These are phyloP conservation scores for Tardiomyces blankii DNA, from an alignment of 1,139 yeast species.

Conservation along the genomic window DNA sequence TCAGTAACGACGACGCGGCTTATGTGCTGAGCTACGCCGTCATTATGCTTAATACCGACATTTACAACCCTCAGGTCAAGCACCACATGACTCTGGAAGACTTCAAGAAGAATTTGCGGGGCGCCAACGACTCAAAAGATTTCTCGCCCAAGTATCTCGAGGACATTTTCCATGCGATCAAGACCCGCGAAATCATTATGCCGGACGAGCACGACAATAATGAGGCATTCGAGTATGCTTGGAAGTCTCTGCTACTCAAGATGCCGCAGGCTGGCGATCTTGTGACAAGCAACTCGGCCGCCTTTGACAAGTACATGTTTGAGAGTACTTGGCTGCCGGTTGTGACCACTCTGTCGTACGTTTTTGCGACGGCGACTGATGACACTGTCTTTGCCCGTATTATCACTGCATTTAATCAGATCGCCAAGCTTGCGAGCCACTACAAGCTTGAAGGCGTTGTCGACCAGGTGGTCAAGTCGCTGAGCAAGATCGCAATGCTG, in stretches of 20 bases:
- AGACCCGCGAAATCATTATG: conserved; percentile 85
- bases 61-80: conserved; percentile 66
- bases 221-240: conserved; percentile 86
- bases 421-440: conserved; percentile 62
- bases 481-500: conserved; percentile 47
- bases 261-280: conserved; percentile 21
- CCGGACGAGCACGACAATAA: conserved; percentile 90
- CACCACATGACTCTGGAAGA: conserved; percentile 82
- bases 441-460: conserved; percentile 47
- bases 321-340: conserved; percentile 49
- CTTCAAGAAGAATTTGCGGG: conserved; percentile 69
- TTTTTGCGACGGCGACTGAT: conserved; percentile 81
- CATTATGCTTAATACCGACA: conserved; percentile 87
- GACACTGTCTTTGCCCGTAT: conserved; percentile 82
- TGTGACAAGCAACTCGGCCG: conserved; percentile 6
- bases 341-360: conserved; percentile 57
- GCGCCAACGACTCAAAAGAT: conserved; percentile 60
- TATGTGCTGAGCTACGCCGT: conserved; percentile 89
- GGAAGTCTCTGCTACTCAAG: conserved; percentile 70
- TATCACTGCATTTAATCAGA: conserved; percentile 77
- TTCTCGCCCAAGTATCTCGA: conserved; percentile 66
- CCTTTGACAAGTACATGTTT: conserved; percentile 54
- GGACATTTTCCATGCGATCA: conserved; percentile 69
- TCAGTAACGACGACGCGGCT: conserved; percentile 76
- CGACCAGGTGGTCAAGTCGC: conserved; percentile 51